A percentile compares a stretch with the other conserved stretches of the same genome.
phyloP scores from a whole-genome alignment of 495 filamentous ascomycete species.

The Talaromyces wortmannii region DNA sequence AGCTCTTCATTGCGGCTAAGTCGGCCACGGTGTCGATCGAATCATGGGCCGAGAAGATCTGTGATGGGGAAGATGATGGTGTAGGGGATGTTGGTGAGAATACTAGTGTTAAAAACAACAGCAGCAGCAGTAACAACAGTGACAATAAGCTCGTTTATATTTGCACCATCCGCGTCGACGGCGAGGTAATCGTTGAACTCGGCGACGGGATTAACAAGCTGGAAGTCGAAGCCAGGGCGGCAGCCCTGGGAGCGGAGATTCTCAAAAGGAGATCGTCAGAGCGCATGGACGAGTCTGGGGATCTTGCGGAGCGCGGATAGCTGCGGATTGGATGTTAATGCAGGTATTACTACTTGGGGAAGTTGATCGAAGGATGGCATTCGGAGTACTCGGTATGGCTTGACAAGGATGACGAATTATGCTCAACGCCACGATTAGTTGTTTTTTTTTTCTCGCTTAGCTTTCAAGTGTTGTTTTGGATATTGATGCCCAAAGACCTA shows the following conservation, averaged over 20 bases:
- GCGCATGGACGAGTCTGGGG: conserved; percentile 9
- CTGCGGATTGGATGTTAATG: background rate
- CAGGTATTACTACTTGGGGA: too few relatives aligned
- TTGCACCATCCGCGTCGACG: conserved; percentile 47
- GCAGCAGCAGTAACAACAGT: background rate
- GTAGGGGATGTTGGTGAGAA: too few relatives aligned
- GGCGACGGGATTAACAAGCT: conserved; percentile 38
- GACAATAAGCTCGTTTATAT: conserved; percentile 15
- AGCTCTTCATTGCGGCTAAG: conserved; percentile 52
- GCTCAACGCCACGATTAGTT: too few relatives aligned
- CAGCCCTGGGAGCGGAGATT: conserved; percentile 37
- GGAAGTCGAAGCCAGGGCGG: conserved; percentile 53
- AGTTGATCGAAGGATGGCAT: too few relatives aligned
- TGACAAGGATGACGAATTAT: too few relatives aligned
- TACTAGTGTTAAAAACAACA: too few relatives aligned
- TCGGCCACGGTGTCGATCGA: conserved; percentile 28
- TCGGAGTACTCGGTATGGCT: too few relatives aligned
- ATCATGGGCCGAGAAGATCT: background rate
- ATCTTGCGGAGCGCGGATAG: background rate
- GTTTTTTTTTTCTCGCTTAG: too few relatives aligned
- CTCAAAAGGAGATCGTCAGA: conserved; percentile 11
- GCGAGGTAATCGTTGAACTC: conserved; percentile 34
- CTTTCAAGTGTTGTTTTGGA: too few relatives aligned
- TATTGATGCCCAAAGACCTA: too few relatives aligned
- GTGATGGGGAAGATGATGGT: background rate